Evolutionary conservation across 1,284 basidiomycete species (phyloP), one percentile per base, ranked within the genome.

Genomic region (Cutaneotrichosporon sp.): DNA sequence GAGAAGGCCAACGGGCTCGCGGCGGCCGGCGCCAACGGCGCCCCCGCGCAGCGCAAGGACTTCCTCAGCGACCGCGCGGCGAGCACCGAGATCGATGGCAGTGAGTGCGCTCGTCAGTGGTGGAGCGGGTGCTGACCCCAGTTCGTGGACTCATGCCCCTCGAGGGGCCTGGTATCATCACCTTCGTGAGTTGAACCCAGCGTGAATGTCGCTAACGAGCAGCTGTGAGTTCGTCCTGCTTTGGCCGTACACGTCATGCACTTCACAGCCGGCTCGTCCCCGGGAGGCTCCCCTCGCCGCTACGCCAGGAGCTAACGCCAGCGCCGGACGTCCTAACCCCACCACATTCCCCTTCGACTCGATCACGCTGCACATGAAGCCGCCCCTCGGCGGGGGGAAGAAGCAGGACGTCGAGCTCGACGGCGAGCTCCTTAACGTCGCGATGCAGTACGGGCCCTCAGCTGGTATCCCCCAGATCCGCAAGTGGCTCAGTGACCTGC

Each of bases 271-370:
- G n/a, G n/a, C n/a, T n/a, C n/a, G n/a, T n/a, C n/a, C n/a, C n/a
- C n/a, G n/a, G n/a, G n/a, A n/a, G n/a, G n/a, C n/a, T n/a, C n/a
- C n/a, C n/a, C n/a, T n/a, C n/a, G n/a, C n/a, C 29, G 29, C 29
- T 14, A 10, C 29, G 29, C 29, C 14, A 9, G 10, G 29, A 10
- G 16, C 43, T 51, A 19, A 42, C 45, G 24, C n/a, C 48, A 70
- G 69, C 20, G 79, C 80, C 10, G 80, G 80, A 31, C 78, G 79
- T 75, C 94, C 94, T 24, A 94, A 94, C 68, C 81, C 86, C n/a
- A 76, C 79, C 4, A 88, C 89, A 16, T 97, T 97, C 76, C 93
- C 93, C 1, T 87, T 97, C 71, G 83, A 84, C 7, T 83, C 83
- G 2, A 75, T 96, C 60, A 82, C 79, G 26, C 66, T 80, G 53